These are phyloP conservation scores for Sporothrix humicola DNA, from an alignment of 2,329 filamentous ascomycete genomes.

Conservation along the genomic window DNA sequence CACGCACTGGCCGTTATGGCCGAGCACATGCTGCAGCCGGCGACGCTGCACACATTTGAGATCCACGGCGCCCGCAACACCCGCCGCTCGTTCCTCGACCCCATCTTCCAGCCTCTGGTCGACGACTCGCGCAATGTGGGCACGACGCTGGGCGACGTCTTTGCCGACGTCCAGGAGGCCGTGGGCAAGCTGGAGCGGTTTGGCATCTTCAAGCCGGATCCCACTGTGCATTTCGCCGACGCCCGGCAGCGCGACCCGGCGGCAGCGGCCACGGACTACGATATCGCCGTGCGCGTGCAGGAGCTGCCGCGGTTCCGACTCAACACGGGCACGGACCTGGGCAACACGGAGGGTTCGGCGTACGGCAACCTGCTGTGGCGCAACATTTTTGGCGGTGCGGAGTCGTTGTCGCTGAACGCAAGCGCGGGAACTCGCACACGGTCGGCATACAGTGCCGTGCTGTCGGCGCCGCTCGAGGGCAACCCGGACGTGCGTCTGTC, in stretches of 20 bases:
- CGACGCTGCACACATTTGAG: conserved; percentile 83
- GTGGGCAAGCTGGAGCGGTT: conserved; percentile 79
- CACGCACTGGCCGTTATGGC: conserved; percentile 51
- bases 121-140: conserved; percentile 67
- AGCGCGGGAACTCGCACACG: conserved; percentile 88
- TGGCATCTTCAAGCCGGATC: conserved; percentile 84
- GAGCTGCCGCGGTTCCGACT: conserved; percentile 85
- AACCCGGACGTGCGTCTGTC: conserved; percentile 82
- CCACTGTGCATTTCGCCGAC: conserved; percentile 81
- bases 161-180: conserved; percentile 71
- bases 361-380: conserved; percentile 86
- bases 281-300: conserved; percentile 76
- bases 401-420: conserved; percentile 85
- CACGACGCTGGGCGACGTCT: conserved; percentile 80
- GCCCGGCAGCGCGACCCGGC: conserved; percentile 71
- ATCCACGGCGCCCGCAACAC: conserved; percentile 84
- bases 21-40: conserved; percentile 83
- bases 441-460: conserved; percentile 85
- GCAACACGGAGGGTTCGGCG: conserved; percentile 91
- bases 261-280: conserved; percentile 76
- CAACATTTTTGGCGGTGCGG: conserved; percentile 93
- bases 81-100: conserved; percentile 81
- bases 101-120: conserved; percentile 78
- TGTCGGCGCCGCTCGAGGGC: conserved; percentile 81
- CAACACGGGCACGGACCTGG: conserved; percentile 93